Conservation (phyloP, 208 protist genomes). For the Trypanosoma conorhini region DNA sequence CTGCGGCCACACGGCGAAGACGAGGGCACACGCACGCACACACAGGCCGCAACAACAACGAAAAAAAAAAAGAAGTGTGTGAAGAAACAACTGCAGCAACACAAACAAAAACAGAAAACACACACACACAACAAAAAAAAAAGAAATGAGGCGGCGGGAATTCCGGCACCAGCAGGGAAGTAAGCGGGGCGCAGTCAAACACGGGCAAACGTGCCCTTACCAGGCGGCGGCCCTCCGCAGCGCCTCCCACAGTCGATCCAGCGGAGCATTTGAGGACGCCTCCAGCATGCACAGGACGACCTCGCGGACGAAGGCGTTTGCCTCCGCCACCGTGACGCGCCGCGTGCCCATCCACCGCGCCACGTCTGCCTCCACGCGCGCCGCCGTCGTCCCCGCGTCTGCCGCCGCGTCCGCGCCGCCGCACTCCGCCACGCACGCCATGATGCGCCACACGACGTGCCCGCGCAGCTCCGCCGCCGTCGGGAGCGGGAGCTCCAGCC, state of each 20-base stretch:
- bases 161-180: background rate
- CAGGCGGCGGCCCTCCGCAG: background rate
- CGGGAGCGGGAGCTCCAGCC: slow-evolving; percentile 54
- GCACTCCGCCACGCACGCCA: slow-evolving; percentile 2
- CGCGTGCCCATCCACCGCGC: slow-evolving; percentile 3
- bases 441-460: slow-evolving; percentile 21
- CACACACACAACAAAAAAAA: too few relatives aligned
- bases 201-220: background rate
- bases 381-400: slow-evolving; percentile 20
- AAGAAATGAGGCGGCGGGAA: slow-evolving; percentile 8
- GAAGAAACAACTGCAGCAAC: slow-evolving; percentile 1
- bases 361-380: slow-evolving; percentile 21
- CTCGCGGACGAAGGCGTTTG: slow-evolving; percentile 33
- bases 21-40: background rate
- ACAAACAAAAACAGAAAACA: slow-evolving; percentile 17
- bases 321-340: slow-evolving; percentile 24
- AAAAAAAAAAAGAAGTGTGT: background rate
- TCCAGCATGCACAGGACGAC: slow-evolving; percentile 27
- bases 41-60: background rate
- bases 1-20: background rate
- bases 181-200: background rate
- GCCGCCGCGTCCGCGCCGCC: background rate
- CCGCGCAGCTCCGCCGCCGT: slow-evolving; percentile 7
- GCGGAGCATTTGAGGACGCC: background rate
- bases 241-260: slow-evolving; percentile 12